phyloP scores from a whole-genome alignment of 179 eudicot genomes.

The Spergularia azorica region DNA sequence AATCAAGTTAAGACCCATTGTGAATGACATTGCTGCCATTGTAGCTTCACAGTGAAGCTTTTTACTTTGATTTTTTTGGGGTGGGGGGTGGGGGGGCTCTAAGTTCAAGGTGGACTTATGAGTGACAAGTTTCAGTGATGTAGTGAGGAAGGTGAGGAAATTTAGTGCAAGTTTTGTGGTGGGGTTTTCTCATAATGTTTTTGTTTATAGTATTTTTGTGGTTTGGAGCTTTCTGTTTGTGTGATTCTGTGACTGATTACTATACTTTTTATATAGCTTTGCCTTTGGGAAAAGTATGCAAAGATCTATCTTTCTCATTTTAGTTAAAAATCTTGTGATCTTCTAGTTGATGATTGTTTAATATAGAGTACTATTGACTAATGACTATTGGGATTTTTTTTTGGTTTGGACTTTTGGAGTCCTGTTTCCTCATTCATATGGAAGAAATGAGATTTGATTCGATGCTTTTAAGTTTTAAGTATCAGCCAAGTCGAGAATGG shows the following conservation, averaged over 20 bases:
- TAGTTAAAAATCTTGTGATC: neutral
- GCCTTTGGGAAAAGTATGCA: constrained; percentile 1
- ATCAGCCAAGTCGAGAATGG: no score
- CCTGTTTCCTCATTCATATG: no score
- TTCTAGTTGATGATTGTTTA: neutral
- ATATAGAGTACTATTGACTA: neutral
- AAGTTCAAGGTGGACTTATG: neutral
- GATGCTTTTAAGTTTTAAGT: no score
- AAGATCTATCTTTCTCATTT: neutral
- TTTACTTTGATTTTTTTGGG: neutral
- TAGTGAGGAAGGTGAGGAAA: neutral
- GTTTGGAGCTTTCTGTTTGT: neutral
- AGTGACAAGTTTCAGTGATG: neutral
- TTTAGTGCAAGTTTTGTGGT: neutral
- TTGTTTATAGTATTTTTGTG: neutral
- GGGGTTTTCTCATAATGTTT: neutral
- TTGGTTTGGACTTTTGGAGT: no score
- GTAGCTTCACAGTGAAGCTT: neutral
- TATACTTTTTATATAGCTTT: neutral
- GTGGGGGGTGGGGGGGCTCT: neutral
- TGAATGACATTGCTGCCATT: constrained; percentile 55
- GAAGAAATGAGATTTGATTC: no score
- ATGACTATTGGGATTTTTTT: no score
- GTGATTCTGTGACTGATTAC: neutral
- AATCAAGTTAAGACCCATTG: constrained; percentile 73